Conservation (phyloP, 2,329 filamentous ascomycete genomes). For the Leptographium flavum region DNA sequence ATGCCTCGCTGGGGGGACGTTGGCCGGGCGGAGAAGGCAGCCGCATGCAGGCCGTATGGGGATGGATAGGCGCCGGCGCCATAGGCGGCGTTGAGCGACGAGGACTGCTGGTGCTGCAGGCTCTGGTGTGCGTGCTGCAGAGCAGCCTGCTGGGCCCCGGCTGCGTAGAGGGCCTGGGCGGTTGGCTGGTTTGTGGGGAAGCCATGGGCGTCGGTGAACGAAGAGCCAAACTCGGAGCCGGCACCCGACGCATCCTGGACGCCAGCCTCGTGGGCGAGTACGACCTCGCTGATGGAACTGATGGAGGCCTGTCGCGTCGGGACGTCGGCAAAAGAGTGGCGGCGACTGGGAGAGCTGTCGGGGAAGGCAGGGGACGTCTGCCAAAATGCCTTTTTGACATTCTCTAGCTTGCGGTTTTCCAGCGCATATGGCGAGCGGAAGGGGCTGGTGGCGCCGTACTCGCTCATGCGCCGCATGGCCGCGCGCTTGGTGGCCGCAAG, state of each 20-base stretch:
- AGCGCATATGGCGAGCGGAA: slow-evolving; percentile 34
- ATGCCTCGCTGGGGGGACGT: slow-evolving; percentile 48
- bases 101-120: slow-evolving; percentile 2
- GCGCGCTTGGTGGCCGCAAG: slow-evolving; percentile 28
- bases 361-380: slow-evolving; percentile 56
- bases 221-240: slow-evolving; percentile 26
- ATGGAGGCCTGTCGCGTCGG: slow-evolving; percentile 49
- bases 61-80: slow-evolving; percentile 27
- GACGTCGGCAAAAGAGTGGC: slow-evolving; percentile 66
- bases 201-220: slow-evolving; percentile 23
- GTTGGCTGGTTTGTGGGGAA: slow-evolving; percentile 18
- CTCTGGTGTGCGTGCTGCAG: slow-evolving; percentile 3
- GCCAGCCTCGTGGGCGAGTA: slow-evolving; percentile 30
- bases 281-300: slow-evolving; percentile 41
- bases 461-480: slow-evolving; percentile 40
- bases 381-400: slow-evolving; percentile 55
- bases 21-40: slow-evolving; percentile 33
- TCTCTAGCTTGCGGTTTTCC: slow-evolving; percentile 49
- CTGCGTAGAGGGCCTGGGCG: slow-evolving; percentile 5
- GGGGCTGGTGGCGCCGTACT: slow-evolving; percentile 26
- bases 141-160: slow-evolving; percentile 13
- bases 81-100: background rate
- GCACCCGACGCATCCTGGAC: slow-evolving; percentile 26
- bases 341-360: slow-evolving; percentile 57
- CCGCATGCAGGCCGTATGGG: slow-evolving; percentile 30